Base-by-base conservation (phyloP, 768 basidiomycete genomes). In the Phylloporus scabripes region DNA sequence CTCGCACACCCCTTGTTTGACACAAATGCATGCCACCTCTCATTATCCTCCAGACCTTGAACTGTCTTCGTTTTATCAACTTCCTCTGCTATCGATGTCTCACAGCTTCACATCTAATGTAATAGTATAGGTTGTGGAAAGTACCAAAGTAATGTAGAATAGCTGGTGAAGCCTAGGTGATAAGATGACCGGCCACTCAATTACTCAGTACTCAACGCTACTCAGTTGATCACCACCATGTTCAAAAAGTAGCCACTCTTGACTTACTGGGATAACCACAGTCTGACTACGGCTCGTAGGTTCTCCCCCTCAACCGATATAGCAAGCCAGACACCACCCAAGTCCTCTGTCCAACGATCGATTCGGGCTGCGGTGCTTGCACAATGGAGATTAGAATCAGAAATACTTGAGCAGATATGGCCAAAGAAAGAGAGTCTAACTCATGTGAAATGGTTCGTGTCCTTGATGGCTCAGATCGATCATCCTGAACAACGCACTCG, bases 371-470 rank as follows among this genome's bases (percentile, higher is more conserved):
- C 74, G 39, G 72, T 96, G 28, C 74, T 96, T 42, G 78, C 85
- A 17, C 92, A 95, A 66, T 87, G 91, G 78, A 87, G 82, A 59
- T 78, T 90, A 44, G 81, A 83, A 53, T 76, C 81, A 36, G 90
- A 89, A 54, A 81, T 84, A 2, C 72, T 98, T 26, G 96, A 99
- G 63, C 79, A 79, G 59, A 79, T 99, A 45, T 99, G 96, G 96
- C 92, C 94, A 3, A 99, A 98, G 87, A 99, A 98, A 76, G 95
- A 97, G 74, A 78, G 85, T 2, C 74, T 97, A 41, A 84, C 87
- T 5, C 85, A 88, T 60, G 90, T 93, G 52, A 98, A 98, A 75
- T 98, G 96, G 95, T 63, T 21, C 46, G 58, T 57, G 29, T 43
- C 20, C 2, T 21, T 45, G 56, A 58, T 48, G 50, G 45, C 60